Evolutionary conservation across 2,329 filamentous ascomycete species (phyloP), one percentile per base, ranked within the genome.

Genomic region (Hymenotorrendiella dingleyae): DNA sequence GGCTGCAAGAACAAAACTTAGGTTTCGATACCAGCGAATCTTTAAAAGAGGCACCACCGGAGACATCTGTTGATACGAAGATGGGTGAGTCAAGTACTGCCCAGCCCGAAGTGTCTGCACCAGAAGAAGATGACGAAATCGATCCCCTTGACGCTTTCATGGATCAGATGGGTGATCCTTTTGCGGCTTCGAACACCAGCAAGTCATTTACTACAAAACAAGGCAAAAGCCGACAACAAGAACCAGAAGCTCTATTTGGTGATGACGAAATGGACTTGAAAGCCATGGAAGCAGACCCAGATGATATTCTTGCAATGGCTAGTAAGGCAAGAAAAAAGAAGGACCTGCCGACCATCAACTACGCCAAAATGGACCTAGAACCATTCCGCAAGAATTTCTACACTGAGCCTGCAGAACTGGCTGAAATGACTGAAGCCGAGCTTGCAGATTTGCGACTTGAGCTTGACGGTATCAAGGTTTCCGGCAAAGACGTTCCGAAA

Each of bases 81-180:
- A 65, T 67, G 64, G 50, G 59, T 32, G 63, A 66, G 27, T 54
- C 54, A 8, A 39, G 8, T 19, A 34, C 49, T 14, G 49, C 36
- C 26, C 54, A 52, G 11, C 42, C 52, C 2, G 45, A 56, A 17
- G 23, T 55, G 2, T 22, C 43, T 8, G 21, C 49, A 10, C 66
- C 78, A 46, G 78, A 80, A 52, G 63, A 65, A 43, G 82, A 88
- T 42, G 86, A 89, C 34, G 79, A 86, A 23, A 67, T 93, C 26
- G 93, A 98, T 62, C 88, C 93, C 6, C 71, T 98, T 27, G 93
- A 98, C 67, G 91, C 89, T n/a, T 98, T 94, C 68, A 98, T 98
- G 93, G 71, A 74, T 42, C 64, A 74, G 28, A 65, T 84, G 37
- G 68, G 68, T 3, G 73, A 78, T 42, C 63, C 74, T 12, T 64